phyloP scores from a whole-genome alignment of 1,284 basidiomycete species.

The Cystobasidium slooffiae region DNA sequence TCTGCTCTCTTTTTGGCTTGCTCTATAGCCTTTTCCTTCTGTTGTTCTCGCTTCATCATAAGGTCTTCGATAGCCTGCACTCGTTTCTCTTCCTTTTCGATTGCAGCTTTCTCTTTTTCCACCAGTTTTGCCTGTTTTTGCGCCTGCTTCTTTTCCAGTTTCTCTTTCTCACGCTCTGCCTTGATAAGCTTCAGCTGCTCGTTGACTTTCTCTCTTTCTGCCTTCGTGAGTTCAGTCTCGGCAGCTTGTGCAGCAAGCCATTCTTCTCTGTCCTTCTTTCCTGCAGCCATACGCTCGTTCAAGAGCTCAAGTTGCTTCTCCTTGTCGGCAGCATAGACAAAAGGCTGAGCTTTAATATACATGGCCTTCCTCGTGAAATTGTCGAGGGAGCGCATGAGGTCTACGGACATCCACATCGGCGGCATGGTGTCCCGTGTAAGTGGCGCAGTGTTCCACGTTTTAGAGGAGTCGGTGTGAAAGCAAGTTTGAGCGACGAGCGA shows the following conservation, averaged over 20 bases:
- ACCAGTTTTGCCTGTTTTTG: slow-evolving; percentile 14
- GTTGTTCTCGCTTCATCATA: slow-evolving; percentile 11
- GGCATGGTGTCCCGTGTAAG: background rate
- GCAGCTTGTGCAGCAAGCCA: slow-evolving; percentile 15
- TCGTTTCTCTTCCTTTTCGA: slow-evolving; percentile 38
- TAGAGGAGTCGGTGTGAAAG: background rate
- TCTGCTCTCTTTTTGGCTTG: slow-evolving; percentile 38
- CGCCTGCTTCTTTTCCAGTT: slow-evolving; percentile 9
- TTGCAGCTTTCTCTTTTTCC: slow-evolving; percentile 13
- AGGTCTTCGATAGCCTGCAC: slow-evolving; percentile 18
- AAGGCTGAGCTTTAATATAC: slow-evolving; percentile 22
- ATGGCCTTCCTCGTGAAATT: slow-evolving; percentile 10
- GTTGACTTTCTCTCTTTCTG: background rate
- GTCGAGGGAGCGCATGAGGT: slow-evolving; percentile 23
- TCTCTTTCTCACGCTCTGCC: slow-evolving; percentile 23
- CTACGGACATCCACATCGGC: slow-evolving; percentile 12
- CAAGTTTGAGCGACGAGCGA: background rate
- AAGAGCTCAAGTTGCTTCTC: slow-evolving; percentile 5
- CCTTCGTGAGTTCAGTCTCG: slow-evolving; percentile 11
- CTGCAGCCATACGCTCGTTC: slow-evolving; percentile 20
- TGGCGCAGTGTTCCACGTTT: background rate
- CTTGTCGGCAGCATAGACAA: slow-evolving; percentile 12
- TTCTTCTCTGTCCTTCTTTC: background rate
- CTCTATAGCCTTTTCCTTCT: slow-evolving; percentile 33
- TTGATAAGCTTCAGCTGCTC: slow-evolving; percentile 25